Percentiles rank a stretch among this genome's conserved stretches.
phyloP scores from a whole-genome alignment of 73 alveolate genomes.

The Effrenium voratum region DNA sequence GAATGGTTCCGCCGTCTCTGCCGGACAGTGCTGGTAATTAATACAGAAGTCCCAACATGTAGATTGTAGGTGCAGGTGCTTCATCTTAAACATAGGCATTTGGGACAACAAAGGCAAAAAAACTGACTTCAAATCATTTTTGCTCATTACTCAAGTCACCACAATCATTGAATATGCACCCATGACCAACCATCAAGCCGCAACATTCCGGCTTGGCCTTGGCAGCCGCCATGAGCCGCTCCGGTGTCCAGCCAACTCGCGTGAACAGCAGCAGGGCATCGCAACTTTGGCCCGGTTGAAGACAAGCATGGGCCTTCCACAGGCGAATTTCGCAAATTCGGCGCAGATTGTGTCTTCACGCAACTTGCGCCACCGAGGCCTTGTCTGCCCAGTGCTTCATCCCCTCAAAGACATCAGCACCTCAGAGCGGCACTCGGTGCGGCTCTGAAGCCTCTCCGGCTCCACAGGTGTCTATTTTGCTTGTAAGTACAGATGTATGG shows the following conservation, averaged over 20 bases:
- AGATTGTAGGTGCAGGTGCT: too few relatives aligned
- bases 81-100: too few relatives aligned
- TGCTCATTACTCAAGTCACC: too few relatives aligned
- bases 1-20: too few relatives aligned
- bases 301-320: conserved; percentile 71
- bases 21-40: too few relatives aligned
- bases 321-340: neutral
- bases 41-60: too few relatives aligned
- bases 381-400: conserved; percentile 81
- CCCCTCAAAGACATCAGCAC: conserved; percentile 91
- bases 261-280: conserved; percentile 79
- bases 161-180: too few relatives aligned
- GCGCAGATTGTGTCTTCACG: neutral
- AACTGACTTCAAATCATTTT: too few relatives aligned
- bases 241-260: conserved; percentile 52
- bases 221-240: conserved; percentile 56
- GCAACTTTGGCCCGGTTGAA: conserved; percentile 80
- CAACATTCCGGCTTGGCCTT: conserved; percentile 1
- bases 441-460: neutral
- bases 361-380: neutral
- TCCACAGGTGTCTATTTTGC: too few relatives aligned
- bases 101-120: too few relatives aligned
- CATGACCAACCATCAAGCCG: too few relatives aligned
- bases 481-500: too few relatives aligned
- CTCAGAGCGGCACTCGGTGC: neutral